Evolutionary conservation across 345 rosid genomes (phyloP).

Genomic region (Geranium rotundifolium): DNA sequence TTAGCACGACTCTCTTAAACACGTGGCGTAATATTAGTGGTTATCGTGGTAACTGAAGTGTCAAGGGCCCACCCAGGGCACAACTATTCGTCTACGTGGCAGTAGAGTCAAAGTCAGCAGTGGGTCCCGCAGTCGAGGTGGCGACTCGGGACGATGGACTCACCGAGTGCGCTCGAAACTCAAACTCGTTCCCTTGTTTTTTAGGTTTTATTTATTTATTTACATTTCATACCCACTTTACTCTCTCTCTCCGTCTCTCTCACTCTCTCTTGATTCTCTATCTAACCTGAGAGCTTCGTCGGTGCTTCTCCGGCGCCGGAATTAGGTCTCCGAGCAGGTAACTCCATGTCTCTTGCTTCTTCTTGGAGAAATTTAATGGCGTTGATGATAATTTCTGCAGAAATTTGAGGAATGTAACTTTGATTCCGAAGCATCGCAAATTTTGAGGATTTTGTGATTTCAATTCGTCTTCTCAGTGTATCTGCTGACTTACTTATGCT

Average conservation of each 20-base stretch:
- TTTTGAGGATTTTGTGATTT: neutral
- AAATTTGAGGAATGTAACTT: neutral
- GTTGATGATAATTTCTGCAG: neutral
- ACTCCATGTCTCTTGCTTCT: conserved; percentile 8
- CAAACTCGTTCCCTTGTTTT: neutral
- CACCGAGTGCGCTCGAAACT: neutral
- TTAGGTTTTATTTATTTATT: neutral
- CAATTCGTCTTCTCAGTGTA: neutral
- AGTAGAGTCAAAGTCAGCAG: neutral
- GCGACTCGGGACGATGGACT: neutral
- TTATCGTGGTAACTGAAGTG: too few species aligned
- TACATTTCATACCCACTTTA: neutral
- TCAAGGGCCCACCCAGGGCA: neutral
- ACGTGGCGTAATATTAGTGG: too few species aligned
- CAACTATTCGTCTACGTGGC: neutral
- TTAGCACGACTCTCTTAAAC: too few species aligned
- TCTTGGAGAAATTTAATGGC: neutral
- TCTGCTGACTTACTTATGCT: neutral
- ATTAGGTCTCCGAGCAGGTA: conserved; percentile 19
- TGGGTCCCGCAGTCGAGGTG: neutral
- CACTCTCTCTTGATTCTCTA: neutral
- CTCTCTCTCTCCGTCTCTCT: neutral
- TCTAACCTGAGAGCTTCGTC: neutral
- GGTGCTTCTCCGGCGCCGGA: neutral
- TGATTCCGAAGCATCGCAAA: neutral